These are phyloP conservation scores for Haematococcus sp. DNA, from an alignment of 139 green algal genomes.

Conservation along the genomic window DNA sequence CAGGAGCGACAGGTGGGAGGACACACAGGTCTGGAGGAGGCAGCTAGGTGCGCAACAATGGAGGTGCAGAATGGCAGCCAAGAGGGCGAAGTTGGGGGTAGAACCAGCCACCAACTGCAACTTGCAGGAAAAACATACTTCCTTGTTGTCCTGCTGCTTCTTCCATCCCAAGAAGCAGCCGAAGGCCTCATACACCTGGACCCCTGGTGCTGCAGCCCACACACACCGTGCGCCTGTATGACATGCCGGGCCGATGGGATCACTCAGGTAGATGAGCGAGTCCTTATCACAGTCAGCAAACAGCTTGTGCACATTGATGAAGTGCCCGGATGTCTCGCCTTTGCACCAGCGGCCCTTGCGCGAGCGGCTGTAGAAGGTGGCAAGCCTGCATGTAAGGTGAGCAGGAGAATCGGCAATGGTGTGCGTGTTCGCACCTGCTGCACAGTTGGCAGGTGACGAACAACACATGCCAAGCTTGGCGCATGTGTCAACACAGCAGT, in stretches of 20 bases:
- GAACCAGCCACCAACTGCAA: no score
- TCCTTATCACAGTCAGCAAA: conserved; percentile 90
- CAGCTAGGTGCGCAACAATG: no score
- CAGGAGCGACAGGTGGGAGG: not conserved
- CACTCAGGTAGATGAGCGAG: conserved; percentile 90
- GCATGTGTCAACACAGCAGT: no score
- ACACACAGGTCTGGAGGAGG: no score
- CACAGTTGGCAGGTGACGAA: not conserved
- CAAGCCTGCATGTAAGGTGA: conserved; percentile 63
- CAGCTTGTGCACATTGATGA: conserved; percentile 70
- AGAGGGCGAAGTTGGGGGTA: no score
- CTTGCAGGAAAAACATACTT: no score
- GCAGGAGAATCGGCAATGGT: not conserved
- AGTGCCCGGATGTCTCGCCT: conserved; percentile 94
- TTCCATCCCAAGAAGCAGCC: no score
- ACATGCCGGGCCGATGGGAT: conserved; percentile 86
- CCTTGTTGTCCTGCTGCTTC: no score
- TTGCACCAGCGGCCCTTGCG: conserved; percentile 95
- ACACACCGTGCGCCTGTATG: conserved; percentile 82
- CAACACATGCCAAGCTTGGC: not conserved
- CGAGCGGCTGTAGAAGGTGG: conserved; percentile 95
- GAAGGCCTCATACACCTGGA: no score
- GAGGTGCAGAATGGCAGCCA: no score
- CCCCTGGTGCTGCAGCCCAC: not conserved
- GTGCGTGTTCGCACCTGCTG: not conserved